These are phyloP conservation scores for Catharanthus roseus DNA, from an alignment of 257 asterid species.

Conservation along the genomic window DNA sequence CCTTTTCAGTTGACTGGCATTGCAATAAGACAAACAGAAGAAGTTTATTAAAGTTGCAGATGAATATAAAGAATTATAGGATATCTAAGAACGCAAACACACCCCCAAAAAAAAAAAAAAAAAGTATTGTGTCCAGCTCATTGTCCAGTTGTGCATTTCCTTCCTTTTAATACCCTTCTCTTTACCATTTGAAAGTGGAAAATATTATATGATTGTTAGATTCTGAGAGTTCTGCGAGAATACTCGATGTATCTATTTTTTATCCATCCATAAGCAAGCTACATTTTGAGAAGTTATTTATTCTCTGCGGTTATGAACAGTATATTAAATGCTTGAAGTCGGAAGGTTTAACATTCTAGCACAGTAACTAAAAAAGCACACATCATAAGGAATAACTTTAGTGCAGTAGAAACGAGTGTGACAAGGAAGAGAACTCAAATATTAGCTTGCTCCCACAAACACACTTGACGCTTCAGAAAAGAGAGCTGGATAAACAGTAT, in stretches of 20 bases:
- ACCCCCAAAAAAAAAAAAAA: too few relatives aligned
- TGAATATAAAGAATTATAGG: too few relatives aligned
- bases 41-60: neutral
- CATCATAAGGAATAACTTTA: neutral
- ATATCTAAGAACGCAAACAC: too few relatives aligned
- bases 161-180: neutral
- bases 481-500: neutral
- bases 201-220: neutral
- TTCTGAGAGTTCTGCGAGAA: neutral
- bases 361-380: neutral
- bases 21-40: constrained; percentile 6
- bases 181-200: neutral
- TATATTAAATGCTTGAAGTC: neutral
- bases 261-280: neutral
- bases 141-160: neutral
- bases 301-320: neutral
- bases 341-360: neutral
- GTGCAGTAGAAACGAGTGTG: neutral
- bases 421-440: neutral
- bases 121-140: too few relatives aligned
- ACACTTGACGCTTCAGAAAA: neutral
- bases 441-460: neutral
- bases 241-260: neutral
- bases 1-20: constrained; percentile 81
- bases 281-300: neutral